Evolutionary conservation across 495 filamentous ascomycete species (phyloP).

Genomic region (Penicillium cosmopolitanum): DNA sequence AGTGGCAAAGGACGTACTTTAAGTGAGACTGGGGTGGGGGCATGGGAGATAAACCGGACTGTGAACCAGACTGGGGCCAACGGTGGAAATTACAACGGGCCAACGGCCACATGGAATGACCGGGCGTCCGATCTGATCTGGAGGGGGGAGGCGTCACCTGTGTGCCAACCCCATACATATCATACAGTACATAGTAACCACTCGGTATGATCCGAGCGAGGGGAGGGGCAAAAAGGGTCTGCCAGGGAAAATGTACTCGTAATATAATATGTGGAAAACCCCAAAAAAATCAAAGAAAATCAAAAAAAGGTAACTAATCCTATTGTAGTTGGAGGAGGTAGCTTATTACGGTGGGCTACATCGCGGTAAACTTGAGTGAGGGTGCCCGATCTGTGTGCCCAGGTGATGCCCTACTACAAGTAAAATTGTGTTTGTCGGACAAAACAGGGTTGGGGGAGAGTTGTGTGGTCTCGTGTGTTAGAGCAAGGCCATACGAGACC

Average conservation of each 20-base stretch:
- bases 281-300: not conserved
- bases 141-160: slow-evolving; percentile 2
- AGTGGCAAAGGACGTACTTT: slow-evolving; percentile 26
- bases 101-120: slow-evolving; percentile 15
- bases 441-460: slow-evolving; percentile 1
- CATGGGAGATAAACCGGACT: slow-evolving; percentile 20
- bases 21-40: slow-evolving; percentile 26
- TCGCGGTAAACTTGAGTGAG: not conserved
- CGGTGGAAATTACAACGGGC: slow-evolving; percentile 30
- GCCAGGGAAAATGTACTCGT: not conserved
- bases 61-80: slow-evolving; percentile 30
- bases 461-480: not conserved
- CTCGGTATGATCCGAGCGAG: not conserved
- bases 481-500: not conserved
- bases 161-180: not conserved
- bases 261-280: not conserved
- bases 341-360: not conserved
- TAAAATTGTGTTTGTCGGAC: not conserved
- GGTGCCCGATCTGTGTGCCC: not conserved
- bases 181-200: not conserved
- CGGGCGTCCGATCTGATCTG: slow-evolving; percentile 12
- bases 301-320: not conserved
- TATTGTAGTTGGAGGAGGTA: not conserved
- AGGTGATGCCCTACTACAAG: not conserved
- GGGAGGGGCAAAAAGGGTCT: not conserved